These are phyloP conservation scores for Ziziphus jujuba DNA, from an alignment of 306 rosid species.

Conservation along the genomic window DNA sequence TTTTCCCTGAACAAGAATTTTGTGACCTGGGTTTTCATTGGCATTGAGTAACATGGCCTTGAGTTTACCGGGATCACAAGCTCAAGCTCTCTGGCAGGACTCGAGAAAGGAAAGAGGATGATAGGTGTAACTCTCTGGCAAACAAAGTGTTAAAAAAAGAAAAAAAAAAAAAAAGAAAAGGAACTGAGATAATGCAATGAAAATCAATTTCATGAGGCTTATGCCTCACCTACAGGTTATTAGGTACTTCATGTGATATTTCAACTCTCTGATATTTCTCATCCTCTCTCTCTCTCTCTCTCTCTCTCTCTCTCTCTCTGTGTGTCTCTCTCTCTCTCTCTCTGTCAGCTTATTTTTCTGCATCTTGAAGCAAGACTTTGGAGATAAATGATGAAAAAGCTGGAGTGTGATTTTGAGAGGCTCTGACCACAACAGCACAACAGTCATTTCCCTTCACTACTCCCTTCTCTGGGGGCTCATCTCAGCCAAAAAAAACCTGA, in stretches of 20 bases:
- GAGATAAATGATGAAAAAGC: background rate
- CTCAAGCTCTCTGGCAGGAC: background rate
- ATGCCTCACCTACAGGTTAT: conserved; percentile 14
- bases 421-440: too few relatives aligned
- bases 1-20: background rate
- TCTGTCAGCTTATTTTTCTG: conserved; percentile 21
- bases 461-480: too few relatives aligned
- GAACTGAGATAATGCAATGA: background rate
- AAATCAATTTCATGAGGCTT: background rate
- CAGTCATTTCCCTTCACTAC: too few relatives aligned
- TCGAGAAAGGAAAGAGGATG: background rate
- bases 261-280: conserved; percentile 1
- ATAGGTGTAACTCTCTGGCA: background rate
- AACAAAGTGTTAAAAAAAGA: background rate
- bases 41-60: conserved; percentile 4
- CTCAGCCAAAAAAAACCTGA: too few relatives aligned
- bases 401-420: too few relatives aligned
- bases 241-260: conserved; percentile 15
- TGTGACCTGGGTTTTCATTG: background rate
- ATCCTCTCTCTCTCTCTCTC: too few relatives aligned
- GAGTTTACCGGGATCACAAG: background rate
- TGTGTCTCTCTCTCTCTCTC: too few relatives aligned
- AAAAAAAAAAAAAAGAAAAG: too few relatives aligned
- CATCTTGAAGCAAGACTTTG: conserved; percentile 32
- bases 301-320: too few relatives aligned